Evolutionary conservation across 2,329 filamentous ascomycete species (phyloP).

Genomic region (Clonostachys solani): DNA sequence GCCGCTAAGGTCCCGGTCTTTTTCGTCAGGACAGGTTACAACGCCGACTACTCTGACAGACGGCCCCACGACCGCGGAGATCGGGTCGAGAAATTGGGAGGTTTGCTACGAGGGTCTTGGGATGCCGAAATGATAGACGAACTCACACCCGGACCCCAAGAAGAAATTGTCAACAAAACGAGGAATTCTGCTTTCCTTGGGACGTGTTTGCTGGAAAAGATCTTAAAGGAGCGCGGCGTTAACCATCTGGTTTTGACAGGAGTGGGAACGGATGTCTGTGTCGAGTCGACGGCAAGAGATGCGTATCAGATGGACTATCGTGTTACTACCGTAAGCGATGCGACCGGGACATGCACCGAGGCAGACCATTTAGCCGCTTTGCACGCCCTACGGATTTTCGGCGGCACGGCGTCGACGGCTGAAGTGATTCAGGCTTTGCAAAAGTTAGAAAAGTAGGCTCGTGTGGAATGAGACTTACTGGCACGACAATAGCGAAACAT

Average conservation of each 20-base stretch:
- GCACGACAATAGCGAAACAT: too few species aligned
- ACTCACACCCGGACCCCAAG: neutral
- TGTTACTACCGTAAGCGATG: neutral
- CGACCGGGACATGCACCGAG: neutral
- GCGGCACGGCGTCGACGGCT: neutral
- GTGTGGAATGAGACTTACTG: too few species aligned
- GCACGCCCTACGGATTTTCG: neutral
- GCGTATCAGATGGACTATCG: neutral
- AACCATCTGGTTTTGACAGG: neutral
- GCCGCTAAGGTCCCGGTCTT: neutral
- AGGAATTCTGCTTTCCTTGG: neutral
- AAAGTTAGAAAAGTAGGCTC: too few species aligned
- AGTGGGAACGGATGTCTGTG: neutral
- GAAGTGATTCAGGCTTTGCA: neutral
- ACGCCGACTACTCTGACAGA: neutral
- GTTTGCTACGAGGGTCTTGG: neutral
- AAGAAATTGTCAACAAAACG: neutral
- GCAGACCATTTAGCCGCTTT: neutral
- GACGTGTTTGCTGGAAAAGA: too few species aligned
- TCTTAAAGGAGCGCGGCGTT: neutral
- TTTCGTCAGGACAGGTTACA: neutral
- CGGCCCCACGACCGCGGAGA: neutral
- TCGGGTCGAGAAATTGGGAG: neutral
- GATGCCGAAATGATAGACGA: neutral
- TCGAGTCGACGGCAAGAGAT: neutral